Conservation (phyloP, 495 filamentous ascomycete species). For the Penicillium parvum region DNA sequence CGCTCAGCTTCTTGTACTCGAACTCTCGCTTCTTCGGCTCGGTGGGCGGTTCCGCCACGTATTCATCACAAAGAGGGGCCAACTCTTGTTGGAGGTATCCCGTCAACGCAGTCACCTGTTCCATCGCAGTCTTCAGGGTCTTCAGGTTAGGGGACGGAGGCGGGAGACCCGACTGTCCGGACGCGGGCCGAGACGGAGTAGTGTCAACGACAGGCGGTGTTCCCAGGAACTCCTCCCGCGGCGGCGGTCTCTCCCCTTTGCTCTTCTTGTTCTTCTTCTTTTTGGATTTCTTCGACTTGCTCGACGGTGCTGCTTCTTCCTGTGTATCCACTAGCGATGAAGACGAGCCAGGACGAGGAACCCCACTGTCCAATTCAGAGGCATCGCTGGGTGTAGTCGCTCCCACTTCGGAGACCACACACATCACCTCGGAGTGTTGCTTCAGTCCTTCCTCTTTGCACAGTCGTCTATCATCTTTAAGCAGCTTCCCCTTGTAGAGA, state of each 20-base stretch:
- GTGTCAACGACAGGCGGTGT: conserved; percentile 14
- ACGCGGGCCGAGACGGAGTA: conserved; percentile 18
- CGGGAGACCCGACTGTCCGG: conserved; percentile 22
- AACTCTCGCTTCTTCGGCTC: conserved; percentile 69
- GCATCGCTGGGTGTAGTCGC: conserved; percentile 47
- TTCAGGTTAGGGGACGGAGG: conserved; percentile 37
- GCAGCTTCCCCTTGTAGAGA: conserved; percentile 75
- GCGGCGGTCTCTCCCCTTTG: conserved; percentile 34
- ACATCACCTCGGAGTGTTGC: conserved; percentile 73
- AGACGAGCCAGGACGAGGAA: conserved; percentile 12
- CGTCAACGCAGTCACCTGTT: conserved; percentile 68
- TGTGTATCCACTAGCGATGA: conserved; percentile 23
- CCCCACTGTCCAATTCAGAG: conserved; percentile 39
- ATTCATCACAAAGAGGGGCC: conserved; percentile 62
- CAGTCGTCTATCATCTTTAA: conserved; percentile 61
- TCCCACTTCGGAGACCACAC: conserved; percentile 52
- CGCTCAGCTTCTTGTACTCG: conserved; percentile 74
- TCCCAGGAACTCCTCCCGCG: conserved; percentile 8
- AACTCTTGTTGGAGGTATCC: conserved; percentile 62
- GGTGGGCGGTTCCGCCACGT: conserved; percentile 58
- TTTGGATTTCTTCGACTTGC: conserved; percentile 19
- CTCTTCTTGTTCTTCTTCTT: conserved; percentile 40
- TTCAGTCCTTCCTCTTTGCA: conserved; percentile 73
- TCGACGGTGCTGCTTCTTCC: conserved; percentile 25
- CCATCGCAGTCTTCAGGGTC: conserved; percentile 45